phyloP scores from a whole-genome alignment of 345 rosid species.

The Pugionium cornutum region DNA sequence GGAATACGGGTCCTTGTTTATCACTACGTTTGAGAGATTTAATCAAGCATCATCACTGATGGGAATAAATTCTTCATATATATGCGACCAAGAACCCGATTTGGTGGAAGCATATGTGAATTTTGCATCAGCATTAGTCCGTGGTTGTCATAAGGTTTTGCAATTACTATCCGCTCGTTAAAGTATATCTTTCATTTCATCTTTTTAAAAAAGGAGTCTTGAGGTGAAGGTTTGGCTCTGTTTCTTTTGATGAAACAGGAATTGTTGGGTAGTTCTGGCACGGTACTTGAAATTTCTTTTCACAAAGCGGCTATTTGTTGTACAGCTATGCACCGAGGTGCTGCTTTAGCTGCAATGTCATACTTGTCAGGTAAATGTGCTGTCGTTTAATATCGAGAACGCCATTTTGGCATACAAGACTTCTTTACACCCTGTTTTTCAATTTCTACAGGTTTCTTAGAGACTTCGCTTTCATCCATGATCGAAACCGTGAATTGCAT shows the following conservation, averaged over 20 bases:
- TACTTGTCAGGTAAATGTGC: constrained; percentile 76
- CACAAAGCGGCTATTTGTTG: constrained; percentile 97
- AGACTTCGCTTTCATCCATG: constrained; percentile 61
- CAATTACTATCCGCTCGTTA: constrained; percentile 38
- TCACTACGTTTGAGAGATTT: constrained; percentile 81
- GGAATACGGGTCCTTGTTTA: constrained; percentile 75
- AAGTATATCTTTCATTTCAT: constrained; percentile 17
- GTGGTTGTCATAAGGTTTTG: constrained; percentile 73
- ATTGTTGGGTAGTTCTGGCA: constrained; percentile 70
- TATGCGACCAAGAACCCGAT: constrained; percentile 99
- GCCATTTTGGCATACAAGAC: background rate
- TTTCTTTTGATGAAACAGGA: constrained; percentile 51
- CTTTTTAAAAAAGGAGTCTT: background rate
- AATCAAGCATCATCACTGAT: constrained; percentile 76
- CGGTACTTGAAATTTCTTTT: constrained; percentile 85
- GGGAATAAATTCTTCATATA: constrained; percentile 85
- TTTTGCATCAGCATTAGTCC: constrained; percentile 78
- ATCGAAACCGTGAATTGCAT: constrained; percentile 53
- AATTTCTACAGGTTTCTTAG: constrained; percentile 69
- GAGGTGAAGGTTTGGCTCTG: constrained; percentile 30
- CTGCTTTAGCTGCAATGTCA: constrained; percentile 95
- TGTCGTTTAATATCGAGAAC: constrained; percentile 1
- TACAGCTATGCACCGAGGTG: constrained; percentile 99
- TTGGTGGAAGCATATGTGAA: constrained; percentile 91
- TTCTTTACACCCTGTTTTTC: constrained; percentile 8